A percentile compares a stretch with the other conserved stretches of the same genome.
Conservation (phyloP, 768 basidiomycete species). For the Suillus ampliporus region DNA sequence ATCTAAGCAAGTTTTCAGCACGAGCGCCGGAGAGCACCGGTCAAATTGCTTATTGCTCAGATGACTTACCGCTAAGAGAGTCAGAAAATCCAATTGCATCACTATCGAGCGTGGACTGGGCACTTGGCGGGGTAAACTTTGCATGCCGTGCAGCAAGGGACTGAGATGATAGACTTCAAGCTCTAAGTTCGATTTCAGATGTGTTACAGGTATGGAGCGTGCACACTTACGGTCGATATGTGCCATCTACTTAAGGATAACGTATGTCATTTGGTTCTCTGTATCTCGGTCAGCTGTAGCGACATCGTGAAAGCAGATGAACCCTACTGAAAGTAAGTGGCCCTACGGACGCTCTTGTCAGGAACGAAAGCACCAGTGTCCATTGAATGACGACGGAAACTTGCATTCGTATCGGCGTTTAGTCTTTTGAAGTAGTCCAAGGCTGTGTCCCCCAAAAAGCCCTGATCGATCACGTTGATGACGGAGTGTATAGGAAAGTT, state of each 20-base stretch:
- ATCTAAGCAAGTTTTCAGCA: background rate
- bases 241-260: background rate
- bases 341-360: background rate
- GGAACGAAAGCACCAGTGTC: background rate
- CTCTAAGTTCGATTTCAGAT: background rate
- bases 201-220: background rate
- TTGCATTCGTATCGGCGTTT: too few species aligned
- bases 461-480: constrained; percentile 54
- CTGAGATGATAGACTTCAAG: background rate
- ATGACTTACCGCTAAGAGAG: background rate
- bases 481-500: constrained; percentile 50
- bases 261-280: background rate
- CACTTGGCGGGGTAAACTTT: background rate
- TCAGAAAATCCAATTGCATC: background rate
- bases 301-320: background rate
- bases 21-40: background rate
- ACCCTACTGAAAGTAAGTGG: background rate
- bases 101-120: background rate
- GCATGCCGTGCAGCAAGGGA: background rate
- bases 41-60: background rate
- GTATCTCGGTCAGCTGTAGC: background rate
- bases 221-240: background rate
- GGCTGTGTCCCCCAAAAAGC: constrained; percentile 45
- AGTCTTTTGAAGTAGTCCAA: background rate
- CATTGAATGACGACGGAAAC: background rate